Evolutionary conservation across 2,329 filamentous ascomycete genomes (phyloP).

Genomic region (Pseudopyrenochaeta lycopersici): DNA sequence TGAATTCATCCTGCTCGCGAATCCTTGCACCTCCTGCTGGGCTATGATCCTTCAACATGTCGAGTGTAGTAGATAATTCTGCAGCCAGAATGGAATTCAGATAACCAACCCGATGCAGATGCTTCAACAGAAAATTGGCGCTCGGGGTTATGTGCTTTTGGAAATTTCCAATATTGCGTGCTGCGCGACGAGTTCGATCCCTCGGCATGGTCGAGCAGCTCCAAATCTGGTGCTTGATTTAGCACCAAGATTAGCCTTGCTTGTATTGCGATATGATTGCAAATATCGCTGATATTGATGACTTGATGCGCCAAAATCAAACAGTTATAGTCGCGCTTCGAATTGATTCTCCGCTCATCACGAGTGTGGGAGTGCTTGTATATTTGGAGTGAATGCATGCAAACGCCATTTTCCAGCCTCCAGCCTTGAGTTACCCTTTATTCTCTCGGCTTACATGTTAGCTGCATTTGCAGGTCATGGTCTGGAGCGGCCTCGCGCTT

Average conservation of each 20-base stretch:
- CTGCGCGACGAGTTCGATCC: not conserved
- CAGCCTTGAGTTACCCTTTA: not conserved
- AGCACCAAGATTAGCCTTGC: not conserved
- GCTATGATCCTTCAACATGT: not conserved
- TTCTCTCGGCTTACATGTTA: not conserved
- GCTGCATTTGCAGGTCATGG: not conserved
- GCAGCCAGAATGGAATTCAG: not conserved
- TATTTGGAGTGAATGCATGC: not conserved
- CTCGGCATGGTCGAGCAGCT: not conserved
- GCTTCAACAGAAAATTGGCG: not conserved
- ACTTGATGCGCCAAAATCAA: not conserved
- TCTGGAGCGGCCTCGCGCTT: not conserved
- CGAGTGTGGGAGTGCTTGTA: not conserved
- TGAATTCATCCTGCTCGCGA: not conserved
- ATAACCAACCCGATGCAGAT: not conserved
- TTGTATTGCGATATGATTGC: no score
- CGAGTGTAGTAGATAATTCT: not conserved
- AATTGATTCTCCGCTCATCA: not conserved
- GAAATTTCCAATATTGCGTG: not conserved
- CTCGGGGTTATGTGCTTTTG: not conserved
- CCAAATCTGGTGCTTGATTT: not conserved
- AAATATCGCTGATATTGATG: not conserved
- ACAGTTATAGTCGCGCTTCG: not conserved
- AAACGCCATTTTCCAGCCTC: not conserved
- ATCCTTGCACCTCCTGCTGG: not conserved